Percentiles rank a stretch among this genome's conserved stretches.
Conservation (phyloP, 768 basidiomycete species). For the Lyophyllum semitale region DNA sequence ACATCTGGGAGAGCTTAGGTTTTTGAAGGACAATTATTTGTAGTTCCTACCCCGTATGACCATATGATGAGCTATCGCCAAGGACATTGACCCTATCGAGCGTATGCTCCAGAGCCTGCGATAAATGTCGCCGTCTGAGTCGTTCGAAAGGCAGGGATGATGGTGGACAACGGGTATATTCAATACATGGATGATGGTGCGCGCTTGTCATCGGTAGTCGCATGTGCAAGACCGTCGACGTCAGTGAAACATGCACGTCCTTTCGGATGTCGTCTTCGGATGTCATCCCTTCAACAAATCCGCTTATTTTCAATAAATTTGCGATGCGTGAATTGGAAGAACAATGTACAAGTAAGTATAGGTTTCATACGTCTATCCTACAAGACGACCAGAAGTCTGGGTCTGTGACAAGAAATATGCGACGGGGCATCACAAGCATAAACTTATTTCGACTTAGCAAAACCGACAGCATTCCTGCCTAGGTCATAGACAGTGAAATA, state of each 20-base stretch:
- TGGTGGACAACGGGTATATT: conserved; percentile 12
- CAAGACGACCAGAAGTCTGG: neutral
- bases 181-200: neutral
- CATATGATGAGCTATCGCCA: conserved; percentile 48
- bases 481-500: conserved; percentile 92
- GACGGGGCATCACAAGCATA: neutral
- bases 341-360: neutral
- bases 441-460: conserved; percentile 51
- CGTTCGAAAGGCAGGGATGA: conserved; percentile 25
- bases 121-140: conserved; percentile 26
- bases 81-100: conserved; percentile 76
- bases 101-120: conserved; percentile 23
- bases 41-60: conserved; percentile 67
- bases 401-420: conserved; percentile 1
- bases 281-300: too few species aligned
- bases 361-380: neutral
- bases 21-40: neutral
- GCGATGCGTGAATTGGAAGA: neutral
- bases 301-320: neutral
- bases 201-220: neutral
- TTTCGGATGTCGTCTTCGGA: too few species aligned
- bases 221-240: neutral
- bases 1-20: conserved; percentile 44
- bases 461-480: conserved; percentile 78
- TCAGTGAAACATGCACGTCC: neutral